Base-by-base conservation (phyloP, 1,284 basidiomycete genomes). In the Tilletia indica region DNA sequence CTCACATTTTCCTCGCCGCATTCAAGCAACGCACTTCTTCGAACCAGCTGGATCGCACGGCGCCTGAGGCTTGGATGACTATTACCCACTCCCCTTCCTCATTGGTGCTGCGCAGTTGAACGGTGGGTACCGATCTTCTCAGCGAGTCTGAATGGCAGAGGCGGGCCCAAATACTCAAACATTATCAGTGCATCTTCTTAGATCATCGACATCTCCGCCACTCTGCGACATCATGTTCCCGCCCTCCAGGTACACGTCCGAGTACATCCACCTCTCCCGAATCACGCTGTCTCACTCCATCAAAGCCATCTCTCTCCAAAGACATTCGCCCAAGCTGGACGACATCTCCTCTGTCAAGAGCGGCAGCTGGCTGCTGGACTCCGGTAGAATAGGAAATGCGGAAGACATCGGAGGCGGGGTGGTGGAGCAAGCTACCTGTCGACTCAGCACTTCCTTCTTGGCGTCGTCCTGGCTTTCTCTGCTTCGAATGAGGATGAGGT, bases 241-340 rank as follows among this genome's bases (percentile, higher is more conserved):
- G 36, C 61, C 61, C 8, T 64, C 42, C 16, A 94, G 97, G 80
- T 96, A 93, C 80, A 88, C 91, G 0, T 90, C 91, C 72, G 88
- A 95, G 73, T 99, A 97, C 87, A 98, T 99, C 89, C 99, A 99
- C 84, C 90, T 99, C 80, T 91, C 94, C 0, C 98, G 95, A 85
- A 96, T 99, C 80, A 88, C 90, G 68, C 97, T 97, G 85, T 98
- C 98, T 86, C 97, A 98, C 85, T 94, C 93, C 19, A 93, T 93
- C 47, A 67, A 67, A 45, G 21, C 42, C 4, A 67, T 51, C 14
- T 45, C 42, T 5, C 87, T 99, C 2, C 89, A 94, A 68, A 99
- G 96, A 96, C 97, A 99, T 86, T 97, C 94, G 0, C 97, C 96
- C 0, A 99, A 99, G 96, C 89, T 99, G 12, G 94, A 98, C 83